phyloP scores from a whole-genome alignment of 306 rosid species.

The Delonix regia region DNA sequence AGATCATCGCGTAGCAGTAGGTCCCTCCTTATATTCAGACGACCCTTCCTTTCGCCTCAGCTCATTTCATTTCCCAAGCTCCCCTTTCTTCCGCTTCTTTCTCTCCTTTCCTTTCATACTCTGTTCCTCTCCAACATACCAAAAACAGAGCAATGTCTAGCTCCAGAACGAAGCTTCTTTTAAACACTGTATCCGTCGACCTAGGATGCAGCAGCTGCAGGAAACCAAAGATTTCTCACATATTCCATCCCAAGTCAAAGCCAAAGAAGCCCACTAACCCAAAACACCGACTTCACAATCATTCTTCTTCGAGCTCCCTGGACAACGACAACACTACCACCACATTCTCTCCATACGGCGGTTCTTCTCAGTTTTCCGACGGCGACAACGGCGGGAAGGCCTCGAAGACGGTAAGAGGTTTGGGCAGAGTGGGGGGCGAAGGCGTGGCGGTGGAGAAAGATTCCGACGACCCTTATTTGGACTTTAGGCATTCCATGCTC shows the following conservation, averaged over 20 bases:
- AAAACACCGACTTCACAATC: conserved; percentile 40
- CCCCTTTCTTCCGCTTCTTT: conserved; percentile 5
- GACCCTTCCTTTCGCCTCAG: conserved; percentile 23
- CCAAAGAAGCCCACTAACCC: conserved; percentile 43
- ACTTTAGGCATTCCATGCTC: conserved; percentile 87
- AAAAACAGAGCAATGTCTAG: conserved; percentile 54
- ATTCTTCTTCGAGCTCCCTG: conserved; percentile 38
- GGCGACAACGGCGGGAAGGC: conserved; percentile 16
- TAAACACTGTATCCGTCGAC: conserved; percentile 63
- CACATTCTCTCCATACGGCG: conserved; percentile 49
- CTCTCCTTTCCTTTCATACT: conserved; percentile 2
- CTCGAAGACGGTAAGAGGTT: conserved; percentile 45
- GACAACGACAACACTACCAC: conserved; percentile 42
- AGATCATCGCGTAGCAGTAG: background rate
- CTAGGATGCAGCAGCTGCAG: conserved; percentile 79
- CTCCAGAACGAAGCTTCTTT: conserved; percentile 54
- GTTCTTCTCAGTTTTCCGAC: conserved; percentile 1
- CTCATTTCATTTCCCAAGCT: background rate
- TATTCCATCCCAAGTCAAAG: conserved; percentile 66
- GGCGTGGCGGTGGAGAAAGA: conserved; percentile 93
- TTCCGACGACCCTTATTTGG: conserved; percentile 91
- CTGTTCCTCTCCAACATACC: background rate
- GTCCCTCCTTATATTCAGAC: conserved; percentile 38
- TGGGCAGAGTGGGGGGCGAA: conserved; percentile 72
- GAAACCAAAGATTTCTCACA: conserved; percentile 49